Evolutionary conservation across 306 rosid genomes (phyloP).

Genomic region (Myrica gale): DNA sequence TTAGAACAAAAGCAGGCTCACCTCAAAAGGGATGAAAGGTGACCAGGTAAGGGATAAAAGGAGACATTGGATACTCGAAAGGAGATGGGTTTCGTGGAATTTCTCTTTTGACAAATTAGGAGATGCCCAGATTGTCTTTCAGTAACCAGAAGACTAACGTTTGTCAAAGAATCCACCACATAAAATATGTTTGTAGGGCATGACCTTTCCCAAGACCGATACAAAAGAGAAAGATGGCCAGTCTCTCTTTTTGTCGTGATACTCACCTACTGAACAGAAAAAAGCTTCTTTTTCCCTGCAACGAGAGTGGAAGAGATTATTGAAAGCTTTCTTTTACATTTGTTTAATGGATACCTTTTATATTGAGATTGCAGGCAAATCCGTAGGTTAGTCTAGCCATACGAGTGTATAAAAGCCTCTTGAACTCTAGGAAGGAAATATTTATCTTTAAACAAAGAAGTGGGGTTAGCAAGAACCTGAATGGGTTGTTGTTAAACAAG

Average conservation of each 20-base stretch:
- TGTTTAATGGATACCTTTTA: background rate
- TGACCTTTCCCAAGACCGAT: constrained; percentile 61
- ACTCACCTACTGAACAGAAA: constrained; percentile 33
- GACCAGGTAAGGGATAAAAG: constrained; percentile 41
- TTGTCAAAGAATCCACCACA: constrained; percentile 83
- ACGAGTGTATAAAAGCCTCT: constrained; percentile 1
- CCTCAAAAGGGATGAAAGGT: constrained; percentile 95
- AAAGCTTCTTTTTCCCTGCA: constrained; percentile 42
- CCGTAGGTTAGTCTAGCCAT: constrained; percentile 21
- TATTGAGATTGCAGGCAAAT: constrained; percentile 21
- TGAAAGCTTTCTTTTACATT: constrained; percentile 9
- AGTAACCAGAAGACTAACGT: constrained; percentile 62
- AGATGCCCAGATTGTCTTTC: constrained; percentile 79
- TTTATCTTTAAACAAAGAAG: background rate
- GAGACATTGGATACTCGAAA: constrained; percentile 84
- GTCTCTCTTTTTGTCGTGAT: constrained; percentile 59
- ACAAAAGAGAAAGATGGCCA: constrained; percentile 52
- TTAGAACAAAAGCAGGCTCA: constrained; percentile 39
- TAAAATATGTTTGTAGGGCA: constrained; percentile 33
- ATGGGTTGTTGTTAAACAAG: background rate
- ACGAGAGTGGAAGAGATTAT: background rate
- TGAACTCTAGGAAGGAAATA: background rate
- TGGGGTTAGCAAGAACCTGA: too few relatives aligned
- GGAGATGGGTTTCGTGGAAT: constrained; percentile 67
- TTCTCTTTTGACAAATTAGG: constrained; percentile 47